A percentile compares a stretch with the other conserved stretches of the same genome.
phyloP scores from a whole-genome alignment of 2,329 filamentous ascomycete species.

The Exophiala oligosperma region DNA sequence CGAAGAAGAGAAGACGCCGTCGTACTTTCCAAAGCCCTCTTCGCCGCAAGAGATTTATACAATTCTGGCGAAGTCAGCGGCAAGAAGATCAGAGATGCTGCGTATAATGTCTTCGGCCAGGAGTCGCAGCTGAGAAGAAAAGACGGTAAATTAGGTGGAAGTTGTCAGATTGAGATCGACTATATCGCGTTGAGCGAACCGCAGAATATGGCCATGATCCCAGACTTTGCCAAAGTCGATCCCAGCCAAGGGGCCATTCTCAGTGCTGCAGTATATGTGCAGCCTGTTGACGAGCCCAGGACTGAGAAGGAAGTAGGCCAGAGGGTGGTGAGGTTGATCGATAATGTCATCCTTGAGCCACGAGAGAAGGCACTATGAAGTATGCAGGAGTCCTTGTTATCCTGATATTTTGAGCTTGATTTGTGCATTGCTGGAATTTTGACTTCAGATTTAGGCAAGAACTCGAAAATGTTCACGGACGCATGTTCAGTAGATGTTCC shows the following conservation, averaged over 20 bases:
- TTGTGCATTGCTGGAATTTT: no score
- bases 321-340: conserved; percentile 82
- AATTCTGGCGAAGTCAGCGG: conserved; percentile 54
- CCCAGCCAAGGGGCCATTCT: conserved; percentile 72
- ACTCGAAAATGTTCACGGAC: background rate
- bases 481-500: conserved; percentile 76
- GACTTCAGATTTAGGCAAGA: background rate
- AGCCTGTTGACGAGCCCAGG: conserved; percentile 70
- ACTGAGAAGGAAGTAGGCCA: conserved; percentile 77
- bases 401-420: no score
- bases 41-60: conserved; percentile 69
- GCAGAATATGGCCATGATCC: conserved; percentile 77
- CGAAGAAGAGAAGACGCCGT: conserved; percentile 71
- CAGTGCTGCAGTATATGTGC: conserved; percentile 88
- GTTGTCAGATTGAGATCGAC: conserved; percentile 71
- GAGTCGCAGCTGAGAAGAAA: conserved; percentile 33
- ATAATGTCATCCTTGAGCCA: conserved; percentile 75
- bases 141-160: conserved; percentile 22
- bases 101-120: conserved; percentile 59
- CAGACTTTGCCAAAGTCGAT: conserved; percentile 74
- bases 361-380: conserved; percentile 1
- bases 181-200: conserved; percentile 91
- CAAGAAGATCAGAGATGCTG: conserved; percentile 69
- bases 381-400: background rate
- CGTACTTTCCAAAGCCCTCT: conserved; percentile 69